Percentiles rank a stretch among this genome's conserved stretches.
Conservation (phyloP, 2,329 filamentous ascomycete genomes). For the Sarocladium strictum region DNA sequence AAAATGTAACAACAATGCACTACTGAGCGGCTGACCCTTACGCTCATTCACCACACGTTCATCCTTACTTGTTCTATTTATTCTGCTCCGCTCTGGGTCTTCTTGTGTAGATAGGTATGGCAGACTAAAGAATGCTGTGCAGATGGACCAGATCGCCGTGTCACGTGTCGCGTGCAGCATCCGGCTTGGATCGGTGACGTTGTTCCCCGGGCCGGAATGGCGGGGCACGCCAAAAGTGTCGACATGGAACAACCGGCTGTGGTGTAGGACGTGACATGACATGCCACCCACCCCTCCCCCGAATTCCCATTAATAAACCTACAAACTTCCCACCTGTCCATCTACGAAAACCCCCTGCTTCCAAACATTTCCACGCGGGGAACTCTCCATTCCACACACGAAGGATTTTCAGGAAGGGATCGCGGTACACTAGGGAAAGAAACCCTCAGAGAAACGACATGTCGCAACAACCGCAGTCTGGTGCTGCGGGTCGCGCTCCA, state of each 20-base stretch:
- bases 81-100: no score
- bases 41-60: no score
- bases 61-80: no score
- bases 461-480: constrained; percentile 24
- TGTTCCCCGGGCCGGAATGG: not conserved
- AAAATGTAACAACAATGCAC: not conserved
- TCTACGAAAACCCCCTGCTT: not conserved
- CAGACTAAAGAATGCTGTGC: no score
- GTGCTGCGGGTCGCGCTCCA: constrained; percentile 16
- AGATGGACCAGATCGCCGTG: not conserved
- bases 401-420: no score
- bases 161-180: not conserved
- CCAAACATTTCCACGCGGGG: no score
- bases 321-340: not conserved
- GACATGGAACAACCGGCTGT: not conserved
- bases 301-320: constrained; percentile 9
- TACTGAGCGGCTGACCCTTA: no score
- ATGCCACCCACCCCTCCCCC: not conserved
- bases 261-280: not conserved
- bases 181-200: not conserved
- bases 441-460: constrained; percentile 17
- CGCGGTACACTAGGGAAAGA: not conserved
- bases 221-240: not conserved
- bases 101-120: no score
- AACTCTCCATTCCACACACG: no score